phyloP scores from a whole-genome alignment of 148 eudicot genomes.

The Rhododendron griersonianum region DNA sequence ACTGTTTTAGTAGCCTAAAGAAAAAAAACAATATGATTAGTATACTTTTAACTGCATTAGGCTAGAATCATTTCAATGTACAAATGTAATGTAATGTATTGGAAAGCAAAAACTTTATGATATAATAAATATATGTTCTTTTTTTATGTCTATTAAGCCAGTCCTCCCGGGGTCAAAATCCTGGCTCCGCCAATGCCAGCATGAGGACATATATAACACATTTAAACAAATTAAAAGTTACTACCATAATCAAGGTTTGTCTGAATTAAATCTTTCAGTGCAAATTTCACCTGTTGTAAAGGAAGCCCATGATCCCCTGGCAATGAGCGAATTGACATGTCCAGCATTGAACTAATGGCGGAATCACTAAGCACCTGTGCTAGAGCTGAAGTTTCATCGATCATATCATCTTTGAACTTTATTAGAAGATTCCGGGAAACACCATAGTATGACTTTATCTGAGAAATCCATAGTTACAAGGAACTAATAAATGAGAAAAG shows the following conservation, averaged over 20 bases:
- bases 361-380: slow-evolving; percentile 89
- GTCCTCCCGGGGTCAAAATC: too few relatives aligned
- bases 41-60: too few relatives aligned
- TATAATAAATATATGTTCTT: too few relatives aligned
- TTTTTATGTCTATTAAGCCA: too few relatives aligned
- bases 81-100: too few relatives aligned
- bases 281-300: slow-evolving; percentile 67
- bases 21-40: too few relatives aligned
- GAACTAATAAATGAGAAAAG: not conserved
- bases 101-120: too few relatives aligned
- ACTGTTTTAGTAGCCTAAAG: too few relatives aligned
- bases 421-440: slow-evolving; percentile 76
- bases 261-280: not conserved
- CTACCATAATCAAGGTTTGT: not conserved
- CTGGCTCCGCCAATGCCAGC: not conserved
- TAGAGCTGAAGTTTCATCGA: slow-evolving; percentile 80
- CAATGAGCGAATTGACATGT: slow-evolving; percentile 76
- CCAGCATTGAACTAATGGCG: slow-evolving; percentile 76
- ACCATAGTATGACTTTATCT: slow-evolving; percentile 83
- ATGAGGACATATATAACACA: not conserved
- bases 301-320: slow-evolving; percentile 97
- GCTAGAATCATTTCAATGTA: too few relatives aligned
- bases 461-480: slow-evolving; percentile 20
- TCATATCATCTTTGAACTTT: slow-evolving; percentile 86
- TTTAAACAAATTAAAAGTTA: not conserved